Evolutionary conservation across 2,329 filamentous ascomycete species (phyloP).

Genomic region (Cytospora chrysosperma): DNA sequence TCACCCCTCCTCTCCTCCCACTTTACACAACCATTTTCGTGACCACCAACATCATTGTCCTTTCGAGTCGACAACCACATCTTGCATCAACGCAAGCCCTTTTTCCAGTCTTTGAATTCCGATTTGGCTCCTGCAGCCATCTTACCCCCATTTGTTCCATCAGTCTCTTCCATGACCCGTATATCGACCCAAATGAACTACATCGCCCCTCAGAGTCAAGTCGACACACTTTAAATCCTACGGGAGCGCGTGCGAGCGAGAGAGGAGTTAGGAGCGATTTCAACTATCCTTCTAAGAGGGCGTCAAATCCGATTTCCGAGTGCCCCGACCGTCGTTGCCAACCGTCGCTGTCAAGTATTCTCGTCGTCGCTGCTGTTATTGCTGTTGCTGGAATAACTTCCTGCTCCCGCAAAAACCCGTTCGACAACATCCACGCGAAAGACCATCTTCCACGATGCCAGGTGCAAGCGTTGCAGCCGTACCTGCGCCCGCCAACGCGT

Average conservation of each 20-base stretch:
- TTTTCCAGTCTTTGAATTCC: slow-evolving; percentile 26
- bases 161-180: slow-evolving; percentile 54
- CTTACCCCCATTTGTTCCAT: slow-evolving; percentile 39
- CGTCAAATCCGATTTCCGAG: slow-evolving; percentile 33
- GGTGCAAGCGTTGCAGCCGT: slow-evolving; percentile 65
- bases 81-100: slow-evolving; percentile 30
- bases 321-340: slow-evolving; percentile 33
- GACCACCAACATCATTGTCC: slow-evolving; percentile 6
- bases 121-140: slow-evolving; percentile 34
- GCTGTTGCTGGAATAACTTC: slow-evolving; percentile 22
- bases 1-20: slow-evolving; percentile 32
- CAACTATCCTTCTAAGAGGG: slow-evolving; percentile 57
- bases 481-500: slow-evolving; percentile 62
- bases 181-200: slow-evolving; percentile 53
- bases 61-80: slow-evolving; percentile 3
- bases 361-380: slow-evolving; percentile 29
- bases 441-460: slow-evolving; percentile 58
- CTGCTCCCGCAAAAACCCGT: slow-evolving; percentile 24
- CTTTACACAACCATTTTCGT: slow-evolving; percentile 29
- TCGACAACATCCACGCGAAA: slow-evolving; percentile 33
- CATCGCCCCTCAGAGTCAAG: slow-evolving; percentile 49
- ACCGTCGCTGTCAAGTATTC: slow-evolving; percentile 22
- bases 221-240: slow-evolving; percentile 70
- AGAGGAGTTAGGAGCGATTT: slow-evolving; percentile 49
- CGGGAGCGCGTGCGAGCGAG: slow-evolving; percentile 65